Percentiles rank a stretch among this genome's conserved stretches.
Conservation (phyloP, 2,329 filamentous ascomycete genomes). For the Davidsoniella virescens region DNA sequence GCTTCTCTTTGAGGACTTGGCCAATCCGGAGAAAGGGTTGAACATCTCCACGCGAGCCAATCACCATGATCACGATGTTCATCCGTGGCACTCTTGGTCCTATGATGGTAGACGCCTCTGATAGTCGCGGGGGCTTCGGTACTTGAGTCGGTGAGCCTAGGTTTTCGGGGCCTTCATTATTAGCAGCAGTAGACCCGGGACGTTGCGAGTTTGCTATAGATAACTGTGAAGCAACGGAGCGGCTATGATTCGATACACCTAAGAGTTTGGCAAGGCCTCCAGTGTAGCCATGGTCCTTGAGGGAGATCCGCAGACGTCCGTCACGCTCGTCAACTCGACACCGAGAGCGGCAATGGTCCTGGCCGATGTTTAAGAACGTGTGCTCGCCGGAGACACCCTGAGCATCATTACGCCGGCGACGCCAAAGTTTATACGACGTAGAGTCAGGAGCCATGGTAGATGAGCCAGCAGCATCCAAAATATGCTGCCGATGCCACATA, state of each 20-base stretch:
- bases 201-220: too few species aligned
- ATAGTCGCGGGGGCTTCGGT: constrained; percentile 7
- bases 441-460: background rate
- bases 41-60: constrained; percentile 63
- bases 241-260: background rate
- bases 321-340: constrained; percentile 47
- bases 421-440: background rate
- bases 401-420: background rate
- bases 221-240: background rate
- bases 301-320: constrained; percentile 53
- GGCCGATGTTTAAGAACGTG: constrained; percentile 37
- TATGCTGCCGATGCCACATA: background rate
- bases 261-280: constrained; percentile 45
- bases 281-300: constrained; percentile 52
- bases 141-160: constrained; percentile 2
- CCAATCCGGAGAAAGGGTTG: constrained; percentile 67
- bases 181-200: background rate
- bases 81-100: constrained; percentile 22
- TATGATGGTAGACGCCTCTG: constrained; percentile 3
- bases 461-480: background rate
- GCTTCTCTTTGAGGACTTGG: constrained; percentile 51
- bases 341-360: constrained; percentile 47
- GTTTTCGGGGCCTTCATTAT: background rate
- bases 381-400: background rate
- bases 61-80: constrained; percentile 73